phyloP scores from a whole-genome alignment of 2,329 filamentous ascomycete genomes.

The Massarina eburnea region DNA sequence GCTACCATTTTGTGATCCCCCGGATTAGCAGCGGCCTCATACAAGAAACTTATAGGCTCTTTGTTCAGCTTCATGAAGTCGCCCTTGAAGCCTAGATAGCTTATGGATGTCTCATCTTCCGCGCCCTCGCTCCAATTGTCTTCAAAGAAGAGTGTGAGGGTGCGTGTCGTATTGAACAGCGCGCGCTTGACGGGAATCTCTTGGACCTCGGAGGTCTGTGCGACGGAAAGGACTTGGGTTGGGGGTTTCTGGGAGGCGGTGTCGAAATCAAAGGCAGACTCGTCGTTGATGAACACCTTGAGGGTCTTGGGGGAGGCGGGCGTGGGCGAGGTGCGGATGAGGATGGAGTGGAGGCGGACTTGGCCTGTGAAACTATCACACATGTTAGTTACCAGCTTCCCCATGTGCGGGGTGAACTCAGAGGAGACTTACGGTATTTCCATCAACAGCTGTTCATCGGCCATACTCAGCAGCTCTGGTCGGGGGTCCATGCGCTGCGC shows the following conservation, averaged over 20 bases:
- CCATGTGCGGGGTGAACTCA: not conserved
- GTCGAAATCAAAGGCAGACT: conserved; percentile 74
- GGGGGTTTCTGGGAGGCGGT: conserved; percentile 69
- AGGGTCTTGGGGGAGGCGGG: conserved; percentile 76
- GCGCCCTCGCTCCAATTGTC: conserved; percentile 81
- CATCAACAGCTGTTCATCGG: conserved; percentile 93
- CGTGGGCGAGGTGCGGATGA: conserved; percentile 76
- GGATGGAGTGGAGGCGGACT: conserved; percentile 86
- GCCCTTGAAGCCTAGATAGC: conserved; percentile 89
- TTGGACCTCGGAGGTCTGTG: conserved; percentile 78
- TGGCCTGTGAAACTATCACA: conserved; percentile 79
- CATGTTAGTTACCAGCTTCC: not conserved
- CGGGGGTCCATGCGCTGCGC: conserved; percentile 69
- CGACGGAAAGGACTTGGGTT: conserved; percentile 75
- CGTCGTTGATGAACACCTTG: conserved; percentile 85
- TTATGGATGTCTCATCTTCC: conserved; percentile 76
- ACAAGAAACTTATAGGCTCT: conserved; percentile 82
- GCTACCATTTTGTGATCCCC: conserved; percentile 69
- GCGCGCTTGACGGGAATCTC: conserved; percentile 88
- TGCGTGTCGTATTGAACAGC: conserved; percentile 82
- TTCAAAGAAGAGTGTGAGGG: conserved; percentile 81
- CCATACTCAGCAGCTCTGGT: conserved; percentile 81
- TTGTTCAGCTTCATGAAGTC: conserved; percentile 87
- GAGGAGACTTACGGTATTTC: conserved; percentile 71
- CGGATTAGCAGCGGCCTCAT: conserved; percentile 92